phyloP scores from a whole-genome alignment of 129 eudicot species.

The Helichrysum umbraculigerum region DNA sequence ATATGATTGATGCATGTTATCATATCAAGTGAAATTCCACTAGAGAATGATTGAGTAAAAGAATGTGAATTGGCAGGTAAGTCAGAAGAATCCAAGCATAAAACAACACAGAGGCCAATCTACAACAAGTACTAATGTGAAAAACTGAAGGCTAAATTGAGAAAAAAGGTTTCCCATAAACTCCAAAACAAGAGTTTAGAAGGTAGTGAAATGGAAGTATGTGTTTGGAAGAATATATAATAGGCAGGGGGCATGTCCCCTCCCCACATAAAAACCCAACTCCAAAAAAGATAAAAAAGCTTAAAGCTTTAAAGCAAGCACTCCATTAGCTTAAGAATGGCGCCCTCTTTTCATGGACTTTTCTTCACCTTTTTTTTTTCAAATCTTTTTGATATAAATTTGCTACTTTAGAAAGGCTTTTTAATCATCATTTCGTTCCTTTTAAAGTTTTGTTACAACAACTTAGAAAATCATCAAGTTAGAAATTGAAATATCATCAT shows the following conservation, averaged over 20 bases:
- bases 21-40: constrained; percentile 22
- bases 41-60: constrained; percentile 27
- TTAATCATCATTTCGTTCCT: constrained; percentile 2
- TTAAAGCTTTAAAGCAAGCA: constrained; percentile 23
- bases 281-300: constrained; percentile 29
- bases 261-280: constrained; percentile 15
- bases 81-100: constrained; percentile 51
- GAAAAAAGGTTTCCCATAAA: constrained; percentile 32
- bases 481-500: neutral
- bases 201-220: constrained; percentile 65
- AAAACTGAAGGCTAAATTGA: constrained; percentile 15
- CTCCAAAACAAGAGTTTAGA: constrained; percentile 49
- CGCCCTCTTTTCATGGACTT: constrained; percentile 43
- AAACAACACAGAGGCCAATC: constrained; percentile 52
- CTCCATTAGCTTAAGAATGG: constrained; percentile 39
- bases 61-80: constrained; percentile 47
- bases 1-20: constrained; percentile 17
- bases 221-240: constrained; percentile 72
- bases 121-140: constrained; percentile 42
- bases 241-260: constrained; percentile 59
- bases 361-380: neutral
- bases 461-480: too few relatives aligned
- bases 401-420: neutral
- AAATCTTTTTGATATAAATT: neutral
- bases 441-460: constrained; percentile 38